Percentiles rank a stretch among this genome's conserved stretches.
Conservation (phyloP, 140 eudicot species). For the Ambrosia hybrid region DNA sequence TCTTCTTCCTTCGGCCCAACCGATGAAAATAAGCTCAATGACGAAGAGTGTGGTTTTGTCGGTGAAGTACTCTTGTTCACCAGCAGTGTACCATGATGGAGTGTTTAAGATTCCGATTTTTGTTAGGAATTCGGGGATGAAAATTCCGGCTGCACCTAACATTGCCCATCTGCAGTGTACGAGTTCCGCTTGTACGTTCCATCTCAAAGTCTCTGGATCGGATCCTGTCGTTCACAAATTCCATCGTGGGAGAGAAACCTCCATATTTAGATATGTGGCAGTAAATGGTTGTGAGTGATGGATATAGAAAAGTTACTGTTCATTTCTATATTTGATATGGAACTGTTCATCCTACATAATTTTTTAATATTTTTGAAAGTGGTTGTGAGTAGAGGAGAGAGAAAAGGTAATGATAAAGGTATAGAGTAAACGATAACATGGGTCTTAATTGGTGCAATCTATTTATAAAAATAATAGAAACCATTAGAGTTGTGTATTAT, state of each 20-base stretch:
- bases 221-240: constrained; percentile 52
- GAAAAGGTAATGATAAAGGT: too few relatives aligned
- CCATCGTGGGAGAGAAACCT: background rate
- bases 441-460: too few relatives aligned
- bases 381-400: too few relatives aligned
- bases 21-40: constrained; percentile 76
- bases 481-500: too few relatives aligned
- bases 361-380: too few relatives aligned
- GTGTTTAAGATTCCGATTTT: constrained; percentile 94
- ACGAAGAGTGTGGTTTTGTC: constrained; percentile 92
- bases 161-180: constrained; percentile 99
- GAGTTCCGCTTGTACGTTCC: constrained; percentile 87
- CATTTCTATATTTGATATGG: too few relatives aligned
- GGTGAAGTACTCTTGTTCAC: constrained; percentile 95
- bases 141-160: constrained; percentile 98
- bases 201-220: constrained; percentile 89
- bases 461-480: too few relatives aligned
- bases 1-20: constrained; percentile 99
- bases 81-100: constrained; percentile 99
- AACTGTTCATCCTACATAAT: too few relatives aligned
- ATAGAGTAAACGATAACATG: background rate
- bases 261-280: too few relatives aligned
- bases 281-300: too few relatives aligned
- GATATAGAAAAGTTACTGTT: too few relatives aligned
- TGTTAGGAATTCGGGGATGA: constrained; percentile 96